Evolutionary conservation across 768 basidiomycete genomes (phyloP).

Genomic region (Collybiopsis confluens): DNA sequence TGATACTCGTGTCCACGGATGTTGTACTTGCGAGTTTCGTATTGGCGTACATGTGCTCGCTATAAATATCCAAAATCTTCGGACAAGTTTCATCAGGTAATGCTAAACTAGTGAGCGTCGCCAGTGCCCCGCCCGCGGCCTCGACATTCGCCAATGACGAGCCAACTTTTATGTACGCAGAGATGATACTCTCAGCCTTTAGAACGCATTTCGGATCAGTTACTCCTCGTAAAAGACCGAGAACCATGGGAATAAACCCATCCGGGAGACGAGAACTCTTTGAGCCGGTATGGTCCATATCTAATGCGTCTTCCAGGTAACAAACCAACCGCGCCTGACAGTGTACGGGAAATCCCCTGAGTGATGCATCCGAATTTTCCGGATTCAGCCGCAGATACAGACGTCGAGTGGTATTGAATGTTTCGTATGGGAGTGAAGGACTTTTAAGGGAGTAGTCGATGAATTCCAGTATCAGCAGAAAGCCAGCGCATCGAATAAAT

Average conservation of each 20-base stretch:
- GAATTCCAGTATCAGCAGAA: constrained; percentile 27
- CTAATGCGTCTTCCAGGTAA: constrained; percentile 1
- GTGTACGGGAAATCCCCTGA: neutral
- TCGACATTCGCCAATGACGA: neutral
- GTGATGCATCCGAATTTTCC: neutral
- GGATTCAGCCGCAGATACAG: constrained; percentile 26
- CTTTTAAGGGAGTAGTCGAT: constrained; percentile 14
- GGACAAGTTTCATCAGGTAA: neutral
- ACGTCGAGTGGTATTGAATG: constrained; percentile 33
- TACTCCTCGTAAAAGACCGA: constrained; percentile 1
- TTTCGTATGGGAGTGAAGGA: constrained; percentile 26
- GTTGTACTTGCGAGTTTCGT: neutral
- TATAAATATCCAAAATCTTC: constrained; percentile 6
- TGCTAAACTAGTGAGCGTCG: neutral
- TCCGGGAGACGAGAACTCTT: neutral
- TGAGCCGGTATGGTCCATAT: neutral
- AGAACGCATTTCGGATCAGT: neutral
- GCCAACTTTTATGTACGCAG: constrained; percentile 2
- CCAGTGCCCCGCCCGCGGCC: neutral
- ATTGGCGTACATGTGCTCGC: neutral
- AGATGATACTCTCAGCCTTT: neutral
- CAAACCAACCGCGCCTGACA: neutral
- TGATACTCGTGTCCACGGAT: neutral
- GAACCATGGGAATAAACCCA: neutral
- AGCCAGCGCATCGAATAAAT: constrained; percentile 26